Evolutionary conservation across 192 early-diverging fungal genomes (phyloP).

Genomic region (Rhizophagus clarus): DNA sequence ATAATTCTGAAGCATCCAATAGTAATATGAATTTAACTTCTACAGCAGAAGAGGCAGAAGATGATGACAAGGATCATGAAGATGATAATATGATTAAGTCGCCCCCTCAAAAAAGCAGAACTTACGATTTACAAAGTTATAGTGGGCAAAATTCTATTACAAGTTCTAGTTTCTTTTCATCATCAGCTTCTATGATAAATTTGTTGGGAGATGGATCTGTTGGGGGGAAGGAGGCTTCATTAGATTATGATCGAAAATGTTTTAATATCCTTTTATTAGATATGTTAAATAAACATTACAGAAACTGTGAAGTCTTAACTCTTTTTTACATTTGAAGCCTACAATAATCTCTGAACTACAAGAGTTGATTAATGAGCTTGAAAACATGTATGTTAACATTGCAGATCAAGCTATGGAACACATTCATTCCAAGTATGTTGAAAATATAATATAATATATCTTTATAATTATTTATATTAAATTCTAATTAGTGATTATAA

Average conservation of each 20-base stretch:
- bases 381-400: constrained; percentile 76
- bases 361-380: constrained; percentile 88
- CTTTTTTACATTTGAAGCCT: constrained; percentile 61
- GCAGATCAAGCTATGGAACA: constrained; percentile 84
- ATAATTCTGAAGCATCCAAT: constrained; percentile 17
- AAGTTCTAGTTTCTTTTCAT: constrained; percentile 36
- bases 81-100: constrained; percentile 17
- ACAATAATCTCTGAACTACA: constrained; percentile 80
- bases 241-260: constrained; percentile 13
- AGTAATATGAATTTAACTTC: constrained; percentile 31
- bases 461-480: not conserved
- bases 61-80: constrained; percentile 32
- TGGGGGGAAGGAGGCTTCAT: constrained; percentile 19
- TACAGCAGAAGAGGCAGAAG: constrained; percentile 27
- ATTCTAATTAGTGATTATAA: not conserved
- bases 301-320: not conserved
- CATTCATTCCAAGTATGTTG: constrained; percentile 86
- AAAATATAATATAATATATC: not conserved
- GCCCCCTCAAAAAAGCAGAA: not conserved
- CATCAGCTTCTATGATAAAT: constrained; percentile 63
- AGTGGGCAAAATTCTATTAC: not conserved
- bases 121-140: not conserved
- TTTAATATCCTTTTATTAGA: constrained; percentile 30
- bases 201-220: constrained; percentile 61
- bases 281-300: not conserved